Conservation (phyloP, 2,329 filamentous ascomycete genomes). For the Fusarium albidum region DNA sequence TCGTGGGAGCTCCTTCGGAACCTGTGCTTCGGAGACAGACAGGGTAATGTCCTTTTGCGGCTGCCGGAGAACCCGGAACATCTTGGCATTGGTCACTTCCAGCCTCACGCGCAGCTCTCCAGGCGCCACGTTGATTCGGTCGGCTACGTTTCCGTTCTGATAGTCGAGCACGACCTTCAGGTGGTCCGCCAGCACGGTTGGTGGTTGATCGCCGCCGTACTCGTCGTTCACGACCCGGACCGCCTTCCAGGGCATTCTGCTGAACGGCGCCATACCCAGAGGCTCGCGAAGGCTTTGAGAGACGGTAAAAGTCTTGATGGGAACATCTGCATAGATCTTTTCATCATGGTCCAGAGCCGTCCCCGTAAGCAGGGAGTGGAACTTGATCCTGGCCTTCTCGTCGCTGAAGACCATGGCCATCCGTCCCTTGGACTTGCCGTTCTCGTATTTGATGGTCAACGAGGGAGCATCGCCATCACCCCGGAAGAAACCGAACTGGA, state of each 20-base stretch:
- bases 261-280: conserved; percentile 59
- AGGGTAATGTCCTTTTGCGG: conserved; percentile 81
- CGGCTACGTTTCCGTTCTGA: conserved; percentile 79
- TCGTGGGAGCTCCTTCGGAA: conserved; percentile 67
- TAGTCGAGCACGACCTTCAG: conserved; percentile 80
- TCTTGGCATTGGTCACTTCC: conserved; percentile 67
- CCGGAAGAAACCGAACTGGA: conserved; percentile 81
- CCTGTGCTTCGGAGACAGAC: conserved; percentile 74
- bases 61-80: conserved; percentile 73
- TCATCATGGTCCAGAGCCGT: conserved; percentile 74
- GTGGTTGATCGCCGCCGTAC: conserved; percentile 64
- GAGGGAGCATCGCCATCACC: conserved; percentile 75
- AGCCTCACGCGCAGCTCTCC: conserved; percentile 76
- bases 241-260: conserved; percentile 69
- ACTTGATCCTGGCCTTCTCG: conserved; percentile 71
- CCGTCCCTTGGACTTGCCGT: conserved; percentile 70
- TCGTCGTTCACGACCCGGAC: conserved; percentile 78
- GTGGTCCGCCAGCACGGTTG: conserved; percentile 78
- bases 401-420: conserved; percentile 83
- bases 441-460: conserved; percentile 75
- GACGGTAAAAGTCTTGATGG: conserved; percentile 71
- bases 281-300: conserved; percentile 59
- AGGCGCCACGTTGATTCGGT: conserved; percentile 81
- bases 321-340: conserved; percentile 73
- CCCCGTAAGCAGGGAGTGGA: conserved; percentile 79